These are phyloP conservation scores for Pichia cactophila DNA, from an alignment of 1,139 yeast genomes.

Conservation along the genomic window DNA sequence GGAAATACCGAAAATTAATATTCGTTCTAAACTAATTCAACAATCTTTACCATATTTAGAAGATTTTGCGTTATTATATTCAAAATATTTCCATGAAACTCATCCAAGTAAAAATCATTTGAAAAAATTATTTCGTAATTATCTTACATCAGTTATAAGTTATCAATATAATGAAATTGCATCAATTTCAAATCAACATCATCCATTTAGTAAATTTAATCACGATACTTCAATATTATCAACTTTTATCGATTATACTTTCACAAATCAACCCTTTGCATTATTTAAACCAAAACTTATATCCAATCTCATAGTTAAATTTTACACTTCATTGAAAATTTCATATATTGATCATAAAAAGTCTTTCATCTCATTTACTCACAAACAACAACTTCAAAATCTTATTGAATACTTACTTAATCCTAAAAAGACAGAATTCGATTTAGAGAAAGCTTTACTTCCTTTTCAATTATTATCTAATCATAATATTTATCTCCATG, in stretches of 20 bases:
- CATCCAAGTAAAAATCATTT: conserved; percentile 1
- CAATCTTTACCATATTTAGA: conserved; percentile 5
- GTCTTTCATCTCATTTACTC: background rate
- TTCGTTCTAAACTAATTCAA: conserved; percentile 6
- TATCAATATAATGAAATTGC: conserved; percentile 1
- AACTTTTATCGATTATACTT: conserved; percentile 13
- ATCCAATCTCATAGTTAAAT: conserved; percentile 6
- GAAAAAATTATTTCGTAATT: conserved; percentile 5
- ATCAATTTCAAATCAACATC: conserved; percentile 1
- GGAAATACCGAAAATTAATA: conserved; percentile 8
- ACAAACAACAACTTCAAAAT: conserved; percentile 2
- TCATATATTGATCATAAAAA: conserved; percentile 2
- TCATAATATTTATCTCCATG: conserved; percentile 7
- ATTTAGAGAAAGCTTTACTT: conserved; percentile 4
- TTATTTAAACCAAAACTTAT: conserved; percentile 6
- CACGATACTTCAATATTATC: conserved; percentile 18
- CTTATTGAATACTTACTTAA: conserved; percentile 1
- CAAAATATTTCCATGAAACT: conserved; percentile 6
- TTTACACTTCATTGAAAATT: conserved; percentile 1
- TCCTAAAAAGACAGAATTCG: background rate
- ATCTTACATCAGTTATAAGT: background rate
- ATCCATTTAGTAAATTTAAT: conserved; percentile 16
- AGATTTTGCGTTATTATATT: conserved; percentile 9
- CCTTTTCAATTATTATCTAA: conserved; percentile 4
- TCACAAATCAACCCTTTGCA: background rate